Evolutionary conservation across 2,329 filamentous ascomycete species (phyloP), one percentile per base, ranked within the genome.

Genomic region (Claviceps pazoutovae): DNA sequence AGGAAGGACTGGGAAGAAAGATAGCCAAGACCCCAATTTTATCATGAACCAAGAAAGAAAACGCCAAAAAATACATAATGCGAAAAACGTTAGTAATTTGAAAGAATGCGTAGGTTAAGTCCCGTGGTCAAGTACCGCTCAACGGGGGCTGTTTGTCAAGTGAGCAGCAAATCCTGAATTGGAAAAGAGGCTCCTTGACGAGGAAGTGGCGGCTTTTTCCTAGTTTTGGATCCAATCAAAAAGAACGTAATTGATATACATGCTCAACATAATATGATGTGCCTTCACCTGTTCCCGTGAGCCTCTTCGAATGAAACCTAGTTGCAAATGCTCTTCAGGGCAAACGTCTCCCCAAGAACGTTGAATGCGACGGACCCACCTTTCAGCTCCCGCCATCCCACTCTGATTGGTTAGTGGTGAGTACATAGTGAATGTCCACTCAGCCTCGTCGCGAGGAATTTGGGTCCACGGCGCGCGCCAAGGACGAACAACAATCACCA

Each of bases 371-470:
- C 21, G 7, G 51, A 16, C 23, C 51, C 51, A 50, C n/a, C 17
- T 50, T 50, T 5, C 14, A 50, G 30, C 17, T 19, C 17, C 4
- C 11, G 5, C 5, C 2, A 14, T 8, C 9, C 11, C 6, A 21
- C 5, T 16, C 6, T 57, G 51, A 67, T 68, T 66, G 64, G 66
- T 17, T 26, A 41, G 7, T 51, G 51, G 26, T 5, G 13, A 9
- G 13, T 19, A 19, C 17, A 19, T 19, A 11, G 48, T 52, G 49
- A 8, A 26, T 17, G 13, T 49, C 51, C 50, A 30, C 26, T 30
- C 58, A 64, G 60, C 62, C 65, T 66, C 56, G 64, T 67, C 64
- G 65, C 66, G 66, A 67, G 51, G 60, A 67, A 61, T 67, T 66
- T 66, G 62, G 65, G 58, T 23, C 44, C 44, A 13, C 16, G 45